Conservation (phyloP, 345 rosid species). For the Mercurialis annua region DNA sequence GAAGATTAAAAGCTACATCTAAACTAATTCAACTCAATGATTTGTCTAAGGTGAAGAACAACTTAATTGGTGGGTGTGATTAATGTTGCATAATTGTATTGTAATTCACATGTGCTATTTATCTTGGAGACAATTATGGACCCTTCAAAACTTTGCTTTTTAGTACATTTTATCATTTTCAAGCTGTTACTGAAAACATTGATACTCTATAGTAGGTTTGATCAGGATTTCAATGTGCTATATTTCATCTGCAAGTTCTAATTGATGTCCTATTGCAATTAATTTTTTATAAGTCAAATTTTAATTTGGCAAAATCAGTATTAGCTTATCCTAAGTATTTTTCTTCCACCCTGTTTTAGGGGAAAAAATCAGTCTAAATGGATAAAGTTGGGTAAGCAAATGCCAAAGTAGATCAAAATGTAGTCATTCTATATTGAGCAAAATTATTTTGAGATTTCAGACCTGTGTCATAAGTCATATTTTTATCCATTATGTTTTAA, state of each 20-base stretch:
- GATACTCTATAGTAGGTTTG: background rate
- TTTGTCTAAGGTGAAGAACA: conserved; percentile 6
- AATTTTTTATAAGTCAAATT: background rate
- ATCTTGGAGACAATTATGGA: conserved; percentile 15
- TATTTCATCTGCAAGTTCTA: background rate
- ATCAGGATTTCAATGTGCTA: background rate
- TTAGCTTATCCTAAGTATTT: background rate
- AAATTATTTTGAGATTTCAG: no score
- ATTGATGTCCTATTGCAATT: background rate
- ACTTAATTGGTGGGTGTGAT: conserved; percentile 22
- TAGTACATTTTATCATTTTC: conserved; percentile 23
- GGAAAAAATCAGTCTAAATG: background rate
- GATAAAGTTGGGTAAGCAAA: background rate
- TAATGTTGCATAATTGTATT: background rate
- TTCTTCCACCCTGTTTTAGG: conserved; percentile 6
- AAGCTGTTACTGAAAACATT: conserved; percentile 3
- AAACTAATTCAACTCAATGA: conserved; percentile 6
- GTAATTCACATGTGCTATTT: conserved; percentile 16
- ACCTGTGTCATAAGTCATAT: no score
- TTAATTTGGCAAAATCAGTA: background rate
- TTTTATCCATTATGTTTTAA: no score
- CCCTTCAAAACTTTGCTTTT: conserved; percentile 17
- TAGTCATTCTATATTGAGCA: no score
- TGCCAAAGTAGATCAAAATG: background rate
- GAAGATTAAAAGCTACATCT: conserved; percentile 4